Evolutionary conservation across 306 rosid species (phyloP).

Genomic region (Datisca glomerata): DNA sequence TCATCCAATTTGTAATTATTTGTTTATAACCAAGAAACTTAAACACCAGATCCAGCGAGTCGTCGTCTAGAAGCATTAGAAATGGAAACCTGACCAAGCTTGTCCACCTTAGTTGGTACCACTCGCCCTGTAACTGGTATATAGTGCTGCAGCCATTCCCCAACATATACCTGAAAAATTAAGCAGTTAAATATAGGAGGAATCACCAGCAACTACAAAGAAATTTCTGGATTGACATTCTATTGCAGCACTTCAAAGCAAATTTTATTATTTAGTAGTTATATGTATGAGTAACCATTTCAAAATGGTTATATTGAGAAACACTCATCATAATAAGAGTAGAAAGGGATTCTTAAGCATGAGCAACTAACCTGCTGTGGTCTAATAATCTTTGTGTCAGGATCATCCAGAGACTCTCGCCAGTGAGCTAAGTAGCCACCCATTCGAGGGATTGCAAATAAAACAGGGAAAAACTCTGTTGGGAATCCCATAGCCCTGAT

Average conservation of each 20-base stretch:
- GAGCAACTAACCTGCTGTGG: constrained; percentile 65
- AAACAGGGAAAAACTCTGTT: constrained; percentile 67
- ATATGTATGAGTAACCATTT: too few relatives aligned
- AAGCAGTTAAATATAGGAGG: constrained; percentile 5
- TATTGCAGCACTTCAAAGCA: too few relatives aligned
- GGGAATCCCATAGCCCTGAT: constrained; percentile 95
- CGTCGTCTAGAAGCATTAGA: constrained; percentile 79
- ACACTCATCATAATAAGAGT: not conserved
- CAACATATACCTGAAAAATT: constrained; percentile 54
- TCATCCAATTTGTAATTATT: not conserved
- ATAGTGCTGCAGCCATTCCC: constrained; percentile 73
- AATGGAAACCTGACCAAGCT: constrained; percentile 56
- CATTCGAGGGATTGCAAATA: constrained; percentile 91
- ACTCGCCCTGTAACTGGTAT: constrained; percentile 39
- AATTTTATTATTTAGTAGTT: too few relatives aligned
- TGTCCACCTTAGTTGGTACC: constrained; percentile 33
- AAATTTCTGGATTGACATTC: too few relatives aligned
- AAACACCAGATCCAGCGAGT: constrained; percentile 53
- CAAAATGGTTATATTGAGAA: not conserved
- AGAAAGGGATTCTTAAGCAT: constrained; percentile 2
- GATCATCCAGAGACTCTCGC: constrained; percentile 91
- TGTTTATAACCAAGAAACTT: constrained; percentile 7
- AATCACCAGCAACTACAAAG: not conserved
- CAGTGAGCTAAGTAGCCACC: constrained; percentile 94
- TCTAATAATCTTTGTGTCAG: constrained; percentile 87